These are phyloP conservation scores for Articulospora tetracladia DNA, from an alignment of 495 filamentous ascomycete genomes.

Conservation along the genomic window DNA sequence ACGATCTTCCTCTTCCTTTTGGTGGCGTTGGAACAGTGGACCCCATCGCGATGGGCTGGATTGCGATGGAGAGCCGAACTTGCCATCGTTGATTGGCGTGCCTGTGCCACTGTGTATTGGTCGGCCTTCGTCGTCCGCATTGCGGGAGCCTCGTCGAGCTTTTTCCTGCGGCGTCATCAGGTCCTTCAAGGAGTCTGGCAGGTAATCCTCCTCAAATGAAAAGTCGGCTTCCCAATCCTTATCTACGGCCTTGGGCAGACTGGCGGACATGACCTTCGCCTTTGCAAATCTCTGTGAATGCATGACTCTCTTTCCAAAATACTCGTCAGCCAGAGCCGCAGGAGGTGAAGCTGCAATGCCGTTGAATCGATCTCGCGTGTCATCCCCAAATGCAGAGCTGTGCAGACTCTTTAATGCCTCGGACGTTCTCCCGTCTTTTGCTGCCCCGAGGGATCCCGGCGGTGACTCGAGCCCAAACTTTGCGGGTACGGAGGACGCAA, in stretches of 20 bases:
- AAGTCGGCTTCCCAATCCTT: constrained; percentile 83
- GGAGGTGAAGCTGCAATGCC: constrained; percentile 62
- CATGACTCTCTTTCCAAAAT: constrained; percentile 68
- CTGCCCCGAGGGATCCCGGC: constrained; percentile 62
- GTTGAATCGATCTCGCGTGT: constrained; percentile 46
- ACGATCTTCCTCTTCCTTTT: constrained; percentile 56
- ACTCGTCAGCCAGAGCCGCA: constrained; percentile 52
- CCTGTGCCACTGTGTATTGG: constrained; percentile 44
- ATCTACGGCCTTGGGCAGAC: constrained; percentile 62
- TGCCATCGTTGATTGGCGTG: constrained; percentile 43
- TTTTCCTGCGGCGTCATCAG: constrained; percentile 89
- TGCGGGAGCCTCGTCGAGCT: constrained; percentile 75
- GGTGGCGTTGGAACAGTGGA: constrained; percentile 71
- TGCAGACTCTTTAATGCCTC: constrained; percentile 78
- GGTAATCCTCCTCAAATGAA: constrained; percentile 87
- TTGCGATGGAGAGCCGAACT: constrained; percentile 75
- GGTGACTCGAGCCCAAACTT: constrained; percentile 91
- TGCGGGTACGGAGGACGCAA: constrained; percentile 88
- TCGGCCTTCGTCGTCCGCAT: constrained; percentile 56
- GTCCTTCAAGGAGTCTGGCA: constrained; percentile 84
- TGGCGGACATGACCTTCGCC: constrained; percentile 73
- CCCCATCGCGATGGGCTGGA: constrained; percentile 87
- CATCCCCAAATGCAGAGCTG: constrained; percentile 78
- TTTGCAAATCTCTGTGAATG: constrained; percentile 81
- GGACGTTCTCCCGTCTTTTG: constrained; percentile 56